Evolutionary conservation across 148 eudicot species (phyloP), one percentile per base, ranked within the genome.

Genomic region (Rhododendron simsii): DNA sequence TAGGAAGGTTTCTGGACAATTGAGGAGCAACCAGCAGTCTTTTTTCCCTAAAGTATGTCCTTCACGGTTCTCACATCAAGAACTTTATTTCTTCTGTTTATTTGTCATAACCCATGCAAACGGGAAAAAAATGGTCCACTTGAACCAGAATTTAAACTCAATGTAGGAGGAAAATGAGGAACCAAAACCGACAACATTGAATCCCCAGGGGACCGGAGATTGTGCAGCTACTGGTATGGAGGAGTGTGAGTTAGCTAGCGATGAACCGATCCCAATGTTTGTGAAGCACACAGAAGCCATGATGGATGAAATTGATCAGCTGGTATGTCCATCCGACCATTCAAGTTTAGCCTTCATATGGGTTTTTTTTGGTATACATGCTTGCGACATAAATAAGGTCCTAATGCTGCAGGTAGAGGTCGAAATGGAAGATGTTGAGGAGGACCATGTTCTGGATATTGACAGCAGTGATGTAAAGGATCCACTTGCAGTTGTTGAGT

Each of bases 391-490:
- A 0, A 18, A 71, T 30, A 15, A 71, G 39, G 9, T 30, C 41
- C 23, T 3, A 7, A 59, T 59, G 21, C 47, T 81, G 28, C 39
- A 59, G 84, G 84, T 55, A 81, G 93, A 93, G 86, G 81, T 93
- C n/a, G 95, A 95, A 82, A 95, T 95, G 98, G 95, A 94, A 85
- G 95, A 93, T 83, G 84, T 87, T 50, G 83, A 67, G 11, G 96
- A 92, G 35, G 91, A 91, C 65, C 86, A 63, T 2, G 78, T 90
- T 30, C 26, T 91, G 83, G 95, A 95, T 85, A 95, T 95, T 73
- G 96, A 94, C 61, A 59, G 90, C 59, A 8, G 81, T 69, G 95
- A 94, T 87, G 86, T 87, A 87, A 88, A 86, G 12, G 91, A 95
- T 76, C 90, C 96, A 16, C 91, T 93, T 44, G 95, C 95, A 74